A percentile compares a stretch with the other conserved stretches of the same genome.
Evolutionary conservation across 2,329 filamentous ascomycete species (phyloP).

Genomic region (Ascochyta fabae): DNA sequence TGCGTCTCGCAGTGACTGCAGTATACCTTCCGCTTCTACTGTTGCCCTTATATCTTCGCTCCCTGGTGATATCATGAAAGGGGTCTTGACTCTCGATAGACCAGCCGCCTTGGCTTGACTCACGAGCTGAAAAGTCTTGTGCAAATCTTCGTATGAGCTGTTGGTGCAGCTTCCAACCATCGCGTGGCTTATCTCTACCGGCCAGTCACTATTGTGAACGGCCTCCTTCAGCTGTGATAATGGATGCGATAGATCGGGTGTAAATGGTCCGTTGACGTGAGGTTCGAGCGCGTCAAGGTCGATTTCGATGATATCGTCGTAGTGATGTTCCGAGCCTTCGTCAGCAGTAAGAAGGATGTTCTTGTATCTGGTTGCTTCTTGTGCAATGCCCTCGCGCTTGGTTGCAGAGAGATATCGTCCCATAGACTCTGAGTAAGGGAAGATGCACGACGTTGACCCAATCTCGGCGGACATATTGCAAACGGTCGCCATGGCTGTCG

Average conservation of each 20-base stretch:
- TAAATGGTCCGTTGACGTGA: conserved; percentile 48
- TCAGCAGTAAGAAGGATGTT: conserved; percentile 36
- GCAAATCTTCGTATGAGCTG: conserved; percentile 48
- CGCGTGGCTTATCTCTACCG: conserved; percentile 35
- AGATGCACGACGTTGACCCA: conserved; percentile 48
- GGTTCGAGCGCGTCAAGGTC: conserved; percentile 45
- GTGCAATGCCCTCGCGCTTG: conserved; percentile 32
- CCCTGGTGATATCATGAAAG: conserved; percentile 43
- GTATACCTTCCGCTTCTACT: conserved; percentile 38
- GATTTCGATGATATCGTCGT: conserved; percentile 48
- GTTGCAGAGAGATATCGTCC: conserved; percentile 42
- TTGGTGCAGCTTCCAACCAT: conserved; percentile 49
- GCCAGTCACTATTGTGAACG: conserved; percentile 40
- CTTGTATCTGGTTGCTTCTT: conserved; percentile 30
- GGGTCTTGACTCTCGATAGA: conserved; percentile 35
- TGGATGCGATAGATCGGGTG: conserved; percentile 45
- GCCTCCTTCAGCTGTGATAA: conserved; percentile 39
- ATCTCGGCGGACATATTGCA: conserved; percentile 51
- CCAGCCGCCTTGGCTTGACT: conserved; percentile 42
- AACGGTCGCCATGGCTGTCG: conserved; percentile 49
- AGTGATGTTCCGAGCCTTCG: conserved; percentile 39
- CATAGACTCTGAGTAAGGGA: conserved; percentile 47
- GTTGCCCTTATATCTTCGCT: conserved; percentile 47
- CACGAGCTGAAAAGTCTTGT: conserved; percentile 38
- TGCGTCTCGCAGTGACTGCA: conserved; percentile 36